A percentile compares a stretch with the other conserved stretches of the same genome.
Evolutionary conservation across 2,329 filamentous ascomycete species (phyloP).

Genomic region (Hawksworthiomyces lignivorus): DNA sequence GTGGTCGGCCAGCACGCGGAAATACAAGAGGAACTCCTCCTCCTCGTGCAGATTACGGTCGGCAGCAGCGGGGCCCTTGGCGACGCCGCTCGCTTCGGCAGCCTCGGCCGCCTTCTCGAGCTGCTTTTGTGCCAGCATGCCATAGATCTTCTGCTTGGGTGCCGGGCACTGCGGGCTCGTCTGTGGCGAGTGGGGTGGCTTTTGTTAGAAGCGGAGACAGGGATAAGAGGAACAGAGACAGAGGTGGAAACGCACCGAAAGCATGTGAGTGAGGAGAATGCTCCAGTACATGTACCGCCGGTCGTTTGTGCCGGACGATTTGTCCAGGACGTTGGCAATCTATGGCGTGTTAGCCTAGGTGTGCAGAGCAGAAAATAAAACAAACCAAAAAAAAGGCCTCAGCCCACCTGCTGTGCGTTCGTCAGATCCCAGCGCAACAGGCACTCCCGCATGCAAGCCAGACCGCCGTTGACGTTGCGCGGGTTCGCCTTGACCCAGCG

Average conservation of each 20-base stretch:
- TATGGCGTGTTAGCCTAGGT: slow-evolving; percentile 19
- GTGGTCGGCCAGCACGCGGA: slow-evolving; percentile 37
- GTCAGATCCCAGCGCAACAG: slow-evolving; percentile 47
- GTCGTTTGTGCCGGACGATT: slow-evolving; percentile 38
- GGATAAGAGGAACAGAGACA: no score
- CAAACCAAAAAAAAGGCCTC: no score
- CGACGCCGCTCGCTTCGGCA: slow-evolving; percentile 23
- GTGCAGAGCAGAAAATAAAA: no score
- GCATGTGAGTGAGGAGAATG: slow-evolving; percentile 44
- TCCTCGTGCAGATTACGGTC: slow-evolving; percentile 34
- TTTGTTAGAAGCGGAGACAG: slow-evolving; percentile 16
- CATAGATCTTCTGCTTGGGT: slow-evolving; percentile 44
- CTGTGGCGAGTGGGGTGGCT: no score
- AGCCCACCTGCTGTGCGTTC: slow-evolving; percentile 46
- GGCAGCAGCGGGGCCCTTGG: background rate
- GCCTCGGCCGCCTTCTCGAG: slow-evolving; percentile 41
- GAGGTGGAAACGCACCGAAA: slow-evolving; percentile 41
- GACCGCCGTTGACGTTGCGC: slow-evolving; percentile 29
- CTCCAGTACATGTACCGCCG: slow-evolving; percentile 46
- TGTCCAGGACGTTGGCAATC: slow-evolving; percentile 48
- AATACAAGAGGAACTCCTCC: slow-evolving; percentile 43
- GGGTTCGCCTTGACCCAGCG: slow-evolving; percentile 47
- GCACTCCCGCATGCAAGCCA: slow-evolving; percentile 44
- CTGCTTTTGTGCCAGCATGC: slow-evolving; percentile 42
- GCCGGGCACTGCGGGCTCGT: slow-evolving; percentile 38